phyloP scores from a whole-genome alignment of 2,329 filamentous ascomycete genomes.

The Colletotrichum kahawae region DNA sequence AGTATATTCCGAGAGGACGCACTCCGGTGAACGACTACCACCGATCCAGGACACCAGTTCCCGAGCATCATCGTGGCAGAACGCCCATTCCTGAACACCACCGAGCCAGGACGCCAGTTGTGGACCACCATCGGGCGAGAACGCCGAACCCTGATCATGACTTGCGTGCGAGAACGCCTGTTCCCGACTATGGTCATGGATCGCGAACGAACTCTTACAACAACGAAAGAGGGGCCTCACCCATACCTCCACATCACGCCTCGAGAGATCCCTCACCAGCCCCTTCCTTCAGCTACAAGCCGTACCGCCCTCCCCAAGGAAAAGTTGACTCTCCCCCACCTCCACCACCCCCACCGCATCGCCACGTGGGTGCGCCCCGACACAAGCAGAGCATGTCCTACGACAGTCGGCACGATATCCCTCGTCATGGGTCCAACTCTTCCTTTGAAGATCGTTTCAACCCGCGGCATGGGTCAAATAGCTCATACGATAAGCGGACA shows the following conservation, averaged over 20 bases:
- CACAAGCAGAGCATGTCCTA: slow-evolving; percentile 38
- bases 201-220: slow-evolving; percentile 33
- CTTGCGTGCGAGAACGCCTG: slow-evolving; percentile 15
- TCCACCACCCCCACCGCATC: slow-evolving; percentile 83
- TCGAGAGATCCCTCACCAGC: slow-evolving; percentile 43
- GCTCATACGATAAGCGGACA: slow-evolving; percentile 43
- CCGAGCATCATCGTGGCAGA: neutral
- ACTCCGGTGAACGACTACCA: slow-evolving; percentile 1
- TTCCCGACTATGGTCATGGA: slow-evolving; percentile 7
- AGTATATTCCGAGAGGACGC: slow-evolving; percentile 16
- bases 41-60: neutral
- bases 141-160: neutral
- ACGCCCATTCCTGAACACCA: neutral
- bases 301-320: slow-evolving; percentile 31
- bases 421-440: slow-evolving; percentile 42
- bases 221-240: slow-evolving; percentile 34
- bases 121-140: neutral
- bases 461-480: slow-evolving; percentile 43
- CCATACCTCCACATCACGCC: slow-evolving; percentile 32
- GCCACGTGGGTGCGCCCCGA: slow-evolving; percentile 57
- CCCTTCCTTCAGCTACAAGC: slow-evolving; percentile 37
- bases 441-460: slow-evolving; percentile 41
- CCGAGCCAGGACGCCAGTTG: slow-evolving; percentile 1
- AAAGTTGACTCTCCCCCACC: slow-evolving; percentile 71
- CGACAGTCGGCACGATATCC: slow-evolving; percentile 28